These are phyloP conservation scores for Phialophora expanda DNA, from an alignment of 2,329 filamentous ascomycete species.

Conservation along the genomic window DNA sequence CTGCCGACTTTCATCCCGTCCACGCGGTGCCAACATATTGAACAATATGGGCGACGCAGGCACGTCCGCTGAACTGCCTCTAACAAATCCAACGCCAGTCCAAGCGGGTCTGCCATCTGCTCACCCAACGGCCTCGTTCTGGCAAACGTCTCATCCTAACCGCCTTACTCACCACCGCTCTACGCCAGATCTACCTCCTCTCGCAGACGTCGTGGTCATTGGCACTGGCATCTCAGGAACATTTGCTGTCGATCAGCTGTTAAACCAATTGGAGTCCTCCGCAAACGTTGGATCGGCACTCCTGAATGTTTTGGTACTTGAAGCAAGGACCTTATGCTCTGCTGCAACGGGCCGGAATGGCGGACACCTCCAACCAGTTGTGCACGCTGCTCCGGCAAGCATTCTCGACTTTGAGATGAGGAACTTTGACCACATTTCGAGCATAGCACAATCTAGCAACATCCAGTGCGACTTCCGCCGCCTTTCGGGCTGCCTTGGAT, in stretches of 20 bases:
- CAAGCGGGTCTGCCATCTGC: constrained; percentile 22
- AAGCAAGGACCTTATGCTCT: constrained; percentile 53
- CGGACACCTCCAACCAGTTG: constrained; percentile 48
- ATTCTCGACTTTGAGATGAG: constrained; percentile 54
- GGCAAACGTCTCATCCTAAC: constrained; percentile 34
- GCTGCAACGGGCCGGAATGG: constrained; percentile 55
- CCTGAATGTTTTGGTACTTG: constrained; percentile 47
- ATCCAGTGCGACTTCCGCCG: constrained; percentile 30
- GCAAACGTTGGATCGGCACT: background rate
- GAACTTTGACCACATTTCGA: constrained; percentile 26
- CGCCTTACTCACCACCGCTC: constrained; percentile 30
- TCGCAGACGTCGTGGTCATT: constrained; percentile 45
- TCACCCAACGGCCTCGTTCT: constrained; percentile 33
- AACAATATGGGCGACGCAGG: background rate
- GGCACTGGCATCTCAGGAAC: constrained; percentile 50
- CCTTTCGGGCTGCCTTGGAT: constrained; percentile 24
- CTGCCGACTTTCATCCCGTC: background rate
- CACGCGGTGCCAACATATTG: background rate
- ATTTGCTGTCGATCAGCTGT: constrained; percentile 43
- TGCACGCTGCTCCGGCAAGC: constrained; percentile 50
- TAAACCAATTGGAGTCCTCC: constrained; percentile 12
- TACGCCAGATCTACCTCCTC: constrained; percentile 37
- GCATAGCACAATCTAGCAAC: background rate
- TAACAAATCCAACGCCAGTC: background rate
- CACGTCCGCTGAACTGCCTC: background rate